Percentiles rank a stretch among this genome's conserved stretches.
phyloP scores from a whole-genome alignment of 306 rosid genomes.

The Potentilla sterilis region DNA sequence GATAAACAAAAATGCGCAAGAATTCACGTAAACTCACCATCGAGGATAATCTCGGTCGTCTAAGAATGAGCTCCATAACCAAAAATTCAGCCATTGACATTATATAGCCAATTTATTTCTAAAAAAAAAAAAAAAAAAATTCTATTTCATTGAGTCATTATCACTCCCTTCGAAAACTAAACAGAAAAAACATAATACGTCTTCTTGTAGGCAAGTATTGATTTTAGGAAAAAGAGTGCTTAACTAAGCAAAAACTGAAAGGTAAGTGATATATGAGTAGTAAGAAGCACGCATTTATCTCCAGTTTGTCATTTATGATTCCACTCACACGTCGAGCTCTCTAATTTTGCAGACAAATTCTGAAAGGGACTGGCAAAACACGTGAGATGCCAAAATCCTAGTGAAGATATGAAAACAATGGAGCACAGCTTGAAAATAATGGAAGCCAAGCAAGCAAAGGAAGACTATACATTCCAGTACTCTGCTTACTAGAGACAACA shows the following conservation, averaged over 20 bases:
- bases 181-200: too few species aligned
- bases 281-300: not conserved
- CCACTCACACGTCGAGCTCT: not conserved
- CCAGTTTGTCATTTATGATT: not conserved
- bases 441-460: not conserved
- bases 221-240: too few species aligned
- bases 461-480: not conserved
- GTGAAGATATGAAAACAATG: not conserved
- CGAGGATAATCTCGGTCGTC: not conserved
- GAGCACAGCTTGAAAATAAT: not conserved
- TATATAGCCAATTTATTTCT: too few species aligned
- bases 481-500: not conserved
- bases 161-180: too few species aligned
- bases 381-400: not conserved
- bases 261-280: not conserved
- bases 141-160: too few species aligned
- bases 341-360: not conserved
- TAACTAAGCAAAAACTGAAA: not conserved
- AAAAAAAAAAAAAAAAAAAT: too few species aligned
- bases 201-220: too few species aligned
- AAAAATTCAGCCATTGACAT: too few species aligned
- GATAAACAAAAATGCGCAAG: too few species aligned
- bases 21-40: not conserved
- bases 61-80: not conserved
- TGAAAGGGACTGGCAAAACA: not conserved